Evolutionary conservation across 139 green algal species (phyloP), one percentile per base, ranked within the genome.

Genomic region (Closterium sp.): DNA sequence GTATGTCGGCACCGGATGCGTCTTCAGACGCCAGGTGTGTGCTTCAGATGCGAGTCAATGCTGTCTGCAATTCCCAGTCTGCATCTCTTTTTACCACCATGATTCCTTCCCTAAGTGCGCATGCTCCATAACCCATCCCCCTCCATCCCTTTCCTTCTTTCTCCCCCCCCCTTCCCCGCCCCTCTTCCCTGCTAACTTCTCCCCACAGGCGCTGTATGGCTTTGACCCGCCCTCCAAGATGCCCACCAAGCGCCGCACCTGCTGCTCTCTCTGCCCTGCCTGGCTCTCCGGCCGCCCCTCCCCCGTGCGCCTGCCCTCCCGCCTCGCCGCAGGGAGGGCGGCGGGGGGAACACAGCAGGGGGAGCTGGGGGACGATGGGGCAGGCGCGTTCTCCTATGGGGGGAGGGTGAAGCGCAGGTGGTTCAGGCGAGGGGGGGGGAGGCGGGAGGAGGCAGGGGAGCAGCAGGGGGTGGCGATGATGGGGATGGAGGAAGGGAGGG

Each of bases 1-100:
- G 84, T 93, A 93, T 85, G 90, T 93, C 16, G 90, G 90, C 36
- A 93, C 90, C 12, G 90, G 90, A 0, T 93, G 90, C 30, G 28
- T 91, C 12, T 93, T 93, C 86, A 25, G 90, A 1, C 90, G 90
- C 84, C 90, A 93, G 86, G 90, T 87, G 55, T 87, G 84, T 16
- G 12, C 64, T 19, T 83, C 64, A 12, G 12, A 12, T 83, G 12
- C 19, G 64, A 19, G 12, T 83, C 64, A 12, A 83, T 83, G 12
- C 12, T 83, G 64, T 19, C 64, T 83, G 64, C 64, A 12, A 83
- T 28, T 28, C 12, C 19, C 12, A 19, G 64, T 83, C n/a, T n/a
- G 64, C 64, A 28, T 19, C 64, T 83, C 12, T 28, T 83, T 12
- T 83, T 83, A 83, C 64, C 19, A 19, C 64, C 19, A 83, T 83